Base-by-base conservation (phyloP, 2,329 filamentous ascomycete genomes). In the Helicocarpus griseus region DNA sequence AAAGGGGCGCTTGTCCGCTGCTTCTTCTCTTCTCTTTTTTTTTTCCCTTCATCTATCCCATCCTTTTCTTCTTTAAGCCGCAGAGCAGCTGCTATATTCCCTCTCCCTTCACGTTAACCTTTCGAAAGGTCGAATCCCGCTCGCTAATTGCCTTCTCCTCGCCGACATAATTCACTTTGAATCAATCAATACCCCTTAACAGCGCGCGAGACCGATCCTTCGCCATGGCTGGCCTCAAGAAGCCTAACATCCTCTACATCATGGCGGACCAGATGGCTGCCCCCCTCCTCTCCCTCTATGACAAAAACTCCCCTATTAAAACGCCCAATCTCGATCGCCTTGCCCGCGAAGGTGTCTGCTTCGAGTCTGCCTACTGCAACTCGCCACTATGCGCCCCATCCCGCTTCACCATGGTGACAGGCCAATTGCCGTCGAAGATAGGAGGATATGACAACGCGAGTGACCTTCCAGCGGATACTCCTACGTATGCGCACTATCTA, bases 241-340 rank as follows among this genome's bases (percentile, higher is more conserved):
- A 77, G 65, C 86, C 86, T 55, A 90, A 90, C 69, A 87, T 91
- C 59, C 77, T 90, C 44, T 95, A 93, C 76, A 94, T 96, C 73
- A 95, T 96, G 89, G 90, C 90, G 50, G 90, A 96, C 71, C 90
- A 96, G 74, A 82, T 96, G 68, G 87, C 90, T 17, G 90, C 90
- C 26, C 90, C 90, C 17, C 79, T 90, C 60, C 81, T 96, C 60
- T 91, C 89, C 74, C 91, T 95, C 75, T 89, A 96, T 75, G 90
- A 96, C 69, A 79, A 83, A 43, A 77, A 85, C 49, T 95, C 89
- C 1, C 86, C 87, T 66, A 95, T 96, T 77, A 87, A 89, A 71
- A 96, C 90, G 1, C 90, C 90, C 45, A 84, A 96, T 71, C 80
- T 96, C 54, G 88, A 96, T 70, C 80, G 82, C 48, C 78, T 96